phyloP scores from a whole-genome alignment of 441 rosid species.

The Eutrema salsugineum region DNA sequence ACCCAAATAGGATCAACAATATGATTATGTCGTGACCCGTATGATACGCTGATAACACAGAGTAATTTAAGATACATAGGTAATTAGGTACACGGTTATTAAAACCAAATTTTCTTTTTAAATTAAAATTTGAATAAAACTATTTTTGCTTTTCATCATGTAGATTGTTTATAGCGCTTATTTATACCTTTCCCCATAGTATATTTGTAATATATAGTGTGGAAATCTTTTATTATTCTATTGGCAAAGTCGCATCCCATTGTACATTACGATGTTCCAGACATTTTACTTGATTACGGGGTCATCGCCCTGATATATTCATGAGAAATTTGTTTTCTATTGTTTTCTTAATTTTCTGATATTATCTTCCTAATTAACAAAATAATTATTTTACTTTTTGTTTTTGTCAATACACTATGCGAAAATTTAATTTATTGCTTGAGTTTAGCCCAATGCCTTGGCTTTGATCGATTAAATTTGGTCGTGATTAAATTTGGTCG shows the following conservation, averaged over 20 bases:
- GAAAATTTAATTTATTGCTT: too few relatives aligned
- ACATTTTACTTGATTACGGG: constrained; percentile 16
- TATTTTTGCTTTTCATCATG: not conserved
- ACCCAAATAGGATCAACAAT: constrained; percentile 17
- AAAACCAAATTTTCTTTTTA: not conserved
- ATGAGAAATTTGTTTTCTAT: not conserved
- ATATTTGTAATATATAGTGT: not conserved
- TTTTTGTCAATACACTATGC: too few relatives aligned
- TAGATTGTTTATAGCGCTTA: not conserved
- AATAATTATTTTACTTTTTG: too few relatives aligned
- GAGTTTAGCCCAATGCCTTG: too few relatives aligned
- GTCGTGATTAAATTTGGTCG: not conserved
- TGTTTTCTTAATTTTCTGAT: not conserved
- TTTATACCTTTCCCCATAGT: not conserved
- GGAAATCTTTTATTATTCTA: not conserved
- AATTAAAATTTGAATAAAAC: not conserved
- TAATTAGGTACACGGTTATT: constrained; percentile 1
- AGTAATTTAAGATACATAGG: not conserved
- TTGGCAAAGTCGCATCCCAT: constrained; percentile 12
- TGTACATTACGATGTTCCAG: not conserved
- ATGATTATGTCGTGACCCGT: constrained; percentile 26
- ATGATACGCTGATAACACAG: not conserved
- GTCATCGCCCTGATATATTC: not conserved
- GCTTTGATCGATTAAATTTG: not conserved
- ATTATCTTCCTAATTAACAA: not conserved